Evolutionary conservation across 257 asterid species (phyloP), one percentile per base, ranked within the genome.

Genomic region (Nicotiana knightiana): DNA sequence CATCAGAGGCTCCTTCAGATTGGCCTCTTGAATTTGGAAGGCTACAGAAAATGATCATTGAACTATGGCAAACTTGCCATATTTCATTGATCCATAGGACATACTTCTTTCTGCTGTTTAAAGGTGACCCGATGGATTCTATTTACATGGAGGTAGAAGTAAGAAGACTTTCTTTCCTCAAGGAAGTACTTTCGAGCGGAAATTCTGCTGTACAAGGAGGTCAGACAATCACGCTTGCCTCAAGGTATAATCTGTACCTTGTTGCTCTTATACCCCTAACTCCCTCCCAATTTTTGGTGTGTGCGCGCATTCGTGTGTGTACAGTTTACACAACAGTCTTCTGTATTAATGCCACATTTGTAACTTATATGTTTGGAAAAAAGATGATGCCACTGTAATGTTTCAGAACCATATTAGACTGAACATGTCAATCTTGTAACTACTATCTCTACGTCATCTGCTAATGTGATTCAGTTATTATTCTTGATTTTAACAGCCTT

Each of bases 131-230:
- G 0, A 86, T 76, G 78, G 92, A 89, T 82, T 89, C 92, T 58
- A 86, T 89, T 80, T 89, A 89, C 85, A 86, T 89, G 87, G 92
- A 89, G 85, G 91, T 89, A 66, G 92, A 89, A 82, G 84, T 84
- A 48, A 82, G 92, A 77, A 80, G 92, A 61, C 91, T 89, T 64
- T 76, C 88, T 81, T 89, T 85, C 83, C 88, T 89, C 70, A 82
- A 65, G 81, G 90, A 86, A 82, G 68, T 89, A 79, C 86, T 89
- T 67, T 80, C 87, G 33, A 86, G 82, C 51, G 92, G 92, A 70
- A 76, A 54, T 81, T 79, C 87, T 12, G 86, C 83, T 6, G 75
- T 83, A 30, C 89, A 87, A 80, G 84, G 88, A 70, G 91, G 89
- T 57, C 88, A 83, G 55, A 77, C 82, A 59, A 83, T 86, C 63